Percentiles rank a stretch among this genome's conserved stretches.
These are phyloP conservation scores for Rutstroemia sp. DNA, from an alignment of 2,329 filamentous ascomycete species.

Conservation along the genomic window DNA sequence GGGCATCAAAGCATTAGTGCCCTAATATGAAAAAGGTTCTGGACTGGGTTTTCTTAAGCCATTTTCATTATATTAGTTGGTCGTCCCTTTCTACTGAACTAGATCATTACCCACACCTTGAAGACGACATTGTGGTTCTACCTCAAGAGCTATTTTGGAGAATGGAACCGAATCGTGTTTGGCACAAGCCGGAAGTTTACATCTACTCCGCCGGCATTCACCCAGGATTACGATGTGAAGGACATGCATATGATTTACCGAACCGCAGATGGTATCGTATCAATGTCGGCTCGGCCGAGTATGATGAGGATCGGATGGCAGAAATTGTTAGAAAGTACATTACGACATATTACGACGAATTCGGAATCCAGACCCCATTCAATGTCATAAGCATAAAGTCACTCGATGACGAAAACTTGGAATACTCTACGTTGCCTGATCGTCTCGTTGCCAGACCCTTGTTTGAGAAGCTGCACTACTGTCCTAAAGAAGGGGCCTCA, in stretches of 20 bases:
- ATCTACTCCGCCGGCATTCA: not conserved
- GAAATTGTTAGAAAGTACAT: not conserved
- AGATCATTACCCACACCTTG: no score
- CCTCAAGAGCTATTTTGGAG: no score
- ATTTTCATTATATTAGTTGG: no score
- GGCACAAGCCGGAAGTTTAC: not conserved
- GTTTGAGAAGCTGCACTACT: not conserved
- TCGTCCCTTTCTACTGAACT: no score
- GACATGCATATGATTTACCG: not conserved
- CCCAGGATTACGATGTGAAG: not conserved
- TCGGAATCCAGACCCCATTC: not conserved
- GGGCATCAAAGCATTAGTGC: no score
- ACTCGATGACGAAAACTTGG: not conserved
- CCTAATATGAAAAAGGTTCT: no score
- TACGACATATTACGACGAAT: not conserved
- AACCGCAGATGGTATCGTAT: not conserved
- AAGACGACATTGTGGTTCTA: no score
- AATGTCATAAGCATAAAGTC: not conserved
- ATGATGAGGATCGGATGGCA: not conserved
- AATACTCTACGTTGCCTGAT: not conserved
- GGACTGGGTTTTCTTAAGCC: no score
- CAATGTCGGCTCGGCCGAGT: not conserved
- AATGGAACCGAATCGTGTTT: not conserved
- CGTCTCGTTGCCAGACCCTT: not conserved
- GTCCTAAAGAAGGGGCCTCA: not conserved